phyloP scores from a whole-genome alignment of 345 rosid species.

The Eucalyptus brandiana region DNA sequence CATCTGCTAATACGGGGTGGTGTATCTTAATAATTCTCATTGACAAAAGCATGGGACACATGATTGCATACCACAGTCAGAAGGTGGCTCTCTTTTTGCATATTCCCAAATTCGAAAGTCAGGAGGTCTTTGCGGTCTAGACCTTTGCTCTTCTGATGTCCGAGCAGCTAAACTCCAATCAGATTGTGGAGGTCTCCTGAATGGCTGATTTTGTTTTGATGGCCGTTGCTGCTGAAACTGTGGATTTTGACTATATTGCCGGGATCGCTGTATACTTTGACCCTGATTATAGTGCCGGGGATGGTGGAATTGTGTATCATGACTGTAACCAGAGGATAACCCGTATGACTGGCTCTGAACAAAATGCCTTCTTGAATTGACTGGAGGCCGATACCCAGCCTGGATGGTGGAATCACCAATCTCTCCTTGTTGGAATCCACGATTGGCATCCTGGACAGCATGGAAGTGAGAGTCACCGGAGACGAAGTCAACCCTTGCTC shows the following conservation, averaged over 20 bases:
- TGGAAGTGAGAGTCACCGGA: constrained; percentile 36
- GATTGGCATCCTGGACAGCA: constrained; percentile 34
- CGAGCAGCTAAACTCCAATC: constrained; percentile 10
- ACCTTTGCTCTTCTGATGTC: constrained; percentile 22
- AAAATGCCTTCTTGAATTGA: neutral
- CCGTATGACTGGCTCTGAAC: neutral
- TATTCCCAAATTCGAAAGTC: constrained; percentile 75
- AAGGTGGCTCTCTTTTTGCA: constrained; percentile 38
- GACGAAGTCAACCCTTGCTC: constrained; percentile 14
- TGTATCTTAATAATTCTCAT: neutral
- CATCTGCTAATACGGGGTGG: neutral
- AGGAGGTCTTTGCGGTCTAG: constrained; percentile 37
- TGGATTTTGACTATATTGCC: constrained; percentile 6
- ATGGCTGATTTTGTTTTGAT: constrained; percentile 6
- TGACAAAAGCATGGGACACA: neutral
- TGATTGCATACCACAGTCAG: constrained; percentile 35
- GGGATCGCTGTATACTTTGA: neutral
- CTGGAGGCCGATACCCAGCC: constrained; percentile 2
- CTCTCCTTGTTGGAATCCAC: constrained; percentile 12
- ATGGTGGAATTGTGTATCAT: neutral
- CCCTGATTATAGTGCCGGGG: neutral
- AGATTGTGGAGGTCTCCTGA: constrained; percentile 16
- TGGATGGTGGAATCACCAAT: neutral
- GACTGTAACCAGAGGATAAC: neutral
- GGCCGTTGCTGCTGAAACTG: constrained; percentile 7